Conservation (phyloP, 2,329 filamentous ascomycete genomes). For the Colletotrichum brevisporum region DNA sequence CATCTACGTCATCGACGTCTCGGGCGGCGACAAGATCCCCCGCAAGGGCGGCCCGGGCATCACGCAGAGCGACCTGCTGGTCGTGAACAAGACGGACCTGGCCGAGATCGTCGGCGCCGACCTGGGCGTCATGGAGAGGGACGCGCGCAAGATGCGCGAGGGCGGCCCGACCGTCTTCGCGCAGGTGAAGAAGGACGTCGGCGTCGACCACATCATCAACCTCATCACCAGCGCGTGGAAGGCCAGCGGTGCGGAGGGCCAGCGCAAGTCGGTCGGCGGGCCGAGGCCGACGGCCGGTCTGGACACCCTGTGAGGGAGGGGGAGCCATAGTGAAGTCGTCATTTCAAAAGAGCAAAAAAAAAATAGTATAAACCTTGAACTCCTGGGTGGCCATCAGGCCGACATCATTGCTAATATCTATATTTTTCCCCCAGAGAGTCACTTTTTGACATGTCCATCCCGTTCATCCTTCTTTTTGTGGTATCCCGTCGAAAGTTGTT, state of each 20-base stretch:
- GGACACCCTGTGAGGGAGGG: constrained; percentile 56
- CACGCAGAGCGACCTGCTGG: constrained; percentile 92
- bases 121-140: constrained; percentile 92
- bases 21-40: constrained; percentile 95
- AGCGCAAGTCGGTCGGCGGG: constrained; percentile 67
- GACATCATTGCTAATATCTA: constrained; percentile 37
- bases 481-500: constrained; percentile 41
- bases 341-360: constrained; percentile 5
- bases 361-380: constrained; percentile 28
- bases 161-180: constrained; percentile 96
- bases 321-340: neutral
- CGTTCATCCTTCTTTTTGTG: constrained; percentile 37
- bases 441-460: constrained; percentile 37
- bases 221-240: constrained; percentile 94
- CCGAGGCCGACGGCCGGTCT: constrained; percentile 71
- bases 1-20: constrained; percentile 98
- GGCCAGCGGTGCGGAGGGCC: constrained; percentile 83
- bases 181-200: constrained; percentile 93
- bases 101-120: constrained; percentile 93
- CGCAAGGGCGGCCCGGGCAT: constrained; percentile 97
- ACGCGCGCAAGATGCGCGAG: constrained; percentile 94
- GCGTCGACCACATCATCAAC: constrained; percentile 87
- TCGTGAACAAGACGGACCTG: constrained; percentile 98
- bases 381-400: constrained; percentile 35
- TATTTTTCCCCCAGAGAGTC: constrained; percentile 9